Evolutionary conservation across 352 stramenopile species (phyloP).

Genomic region (Globisporangium lucens): DNA sequence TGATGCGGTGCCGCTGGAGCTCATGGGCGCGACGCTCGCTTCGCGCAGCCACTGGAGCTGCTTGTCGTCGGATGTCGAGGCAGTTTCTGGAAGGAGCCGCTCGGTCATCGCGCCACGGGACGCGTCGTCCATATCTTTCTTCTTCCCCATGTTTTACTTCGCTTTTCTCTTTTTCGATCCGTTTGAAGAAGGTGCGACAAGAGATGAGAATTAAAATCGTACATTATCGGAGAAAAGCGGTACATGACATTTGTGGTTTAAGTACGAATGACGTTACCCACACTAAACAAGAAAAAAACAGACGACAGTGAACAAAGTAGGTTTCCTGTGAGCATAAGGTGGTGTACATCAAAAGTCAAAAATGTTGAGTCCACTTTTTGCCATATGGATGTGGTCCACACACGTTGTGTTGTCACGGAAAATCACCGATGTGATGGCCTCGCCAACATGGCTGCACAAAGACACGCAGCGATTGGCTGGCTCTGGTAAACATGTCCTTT

Average conservation of each 20-base stretch:
- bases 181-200: background rate
- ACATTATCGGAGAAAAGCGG: background rate
- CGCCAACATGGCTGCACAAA: slow-evolving; percentile 8
- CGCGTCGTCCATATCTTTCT: slow-evolving; percentile 24
- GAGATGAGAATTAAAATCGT: background rate
- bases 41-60: slow-evolving; percentile 15
- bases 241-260: no score
- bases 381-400: background rate
- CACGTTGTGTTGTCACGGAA: background rate
- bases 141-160: slow-evolving; percentile 16
- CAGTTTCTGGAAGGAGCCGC: slow-evolving; percentile 31
- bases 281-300: background rate
- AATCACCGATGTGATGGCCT: background rate
- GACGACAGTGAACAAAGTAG: no score
- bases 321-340: background rate
- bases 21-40: slow-evolving; percentile 15
- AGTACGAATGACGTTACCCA: background rate
- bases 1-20: background rate
- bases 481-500: background rate
- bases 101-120: slow-evolving; percentile 25
- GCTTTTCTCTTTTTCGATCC: background rate
- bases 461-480: slow-evolving; percentile 14
- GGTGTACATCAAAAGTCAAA: background rate
- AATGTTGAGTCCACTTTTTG: background rate
- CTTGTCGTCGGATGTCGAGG: slow-evolving; percentile 6